phyloP scores from a whole-genome alignment of 148 eudicot species.

The Pharnaceum exiguum region DNA sequence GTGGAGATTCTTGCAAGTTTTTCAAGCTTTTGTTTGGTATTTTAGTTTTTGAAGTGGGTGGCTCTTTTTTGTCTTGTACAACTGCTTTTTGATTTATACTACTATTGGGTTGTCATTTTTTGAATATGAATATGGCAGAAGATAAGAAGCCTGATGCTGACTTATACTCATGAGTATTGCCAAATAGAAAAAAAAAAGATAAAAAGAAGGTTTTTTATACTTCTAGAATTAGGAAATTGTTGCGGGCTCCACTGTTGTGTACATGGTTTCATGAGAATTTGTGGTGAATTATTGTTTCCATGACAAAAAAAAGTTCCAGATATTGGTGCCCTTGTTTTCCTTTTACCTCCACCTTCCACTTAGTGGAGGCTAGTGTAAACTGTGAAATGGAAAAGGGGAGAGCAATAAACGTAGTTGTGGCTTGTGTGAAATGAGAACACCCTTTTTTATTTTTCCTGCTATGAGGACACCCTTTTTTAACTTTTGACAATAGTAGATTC shows the following conservation, averaged over 20 bases:
- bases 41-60: constrained; percentile 15
- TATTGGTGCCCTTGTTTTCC: constrained; percentile 7
- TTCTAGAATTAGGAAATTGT: neutral
- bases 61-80: constrained; percentile 16
- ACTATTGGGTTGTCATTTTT: constrained; percentile 6
- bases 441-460: neutral
- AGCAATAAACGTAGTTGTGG: constrained; percentile 7
- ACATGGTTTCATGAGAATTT: neutral
- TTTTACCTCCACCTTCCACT: constrained; percentile 2
- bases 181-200: too few species aligned
- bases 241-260: constrained; percentile 6
- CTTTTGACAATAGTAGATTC: neutral
- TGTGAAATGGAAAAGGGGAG: neutral
- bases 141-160: constrained; percentile 16
- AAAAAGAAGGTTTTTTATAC: too few species aligned
- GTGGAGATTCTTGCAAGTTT: constrained; percentile 1
- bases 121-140: constrained; percentile 3
- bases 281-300: constrained; percentile 1
- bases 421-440: constrained; percentile 3
- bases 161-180: constrained; percentile 8
- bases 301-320: constrained; percentile 1
- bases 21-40: neutral
- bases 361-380: constrained; percentile 7
- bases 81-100: constrained; percentile 12
- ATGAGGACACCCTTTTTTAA: too few species aligned